Base-by-base conservation (phyloP, 179 eudicot genomes). In the Patellifolia procumbens region DNA sequence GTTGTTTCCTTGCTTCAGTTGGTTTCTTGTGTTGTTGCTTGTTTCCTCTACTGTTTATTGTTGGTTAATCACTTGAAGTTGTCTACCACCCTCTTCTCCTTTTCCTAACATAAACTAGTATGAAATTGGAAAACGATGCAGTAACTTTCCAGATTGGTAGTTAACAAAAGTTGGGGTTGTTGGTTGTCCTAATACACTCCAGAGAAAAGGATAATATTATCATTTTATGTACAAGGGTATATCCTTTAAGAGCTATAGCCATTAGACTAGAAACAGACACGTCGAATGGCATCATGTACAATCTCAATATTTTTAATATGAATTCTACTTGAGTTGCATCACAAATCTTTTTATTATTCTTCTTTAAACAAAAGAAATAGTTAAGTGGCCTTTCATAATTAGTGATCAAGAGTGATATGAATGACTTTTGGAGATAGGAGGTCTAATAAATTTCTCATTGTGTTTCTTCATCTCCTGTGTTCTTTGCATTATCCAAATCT, bases 371-470 rank as follows among this genome's bases (percentile, higher is more conserved):
- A 60, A 62, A 31, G 17, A 39, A 75, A 24, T 26, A 24, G 64
- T 76, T 34, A 29, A 68, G 45, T 58, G 74, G n/a, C 80, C 74
- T 69, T 69, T 67, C 35, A 32, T 29, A 68, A 64, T 68, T 10
- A 16, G 52, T 75, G 48, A 75, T 75, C 53, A 32, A 49, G 34
- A 20, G 32, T 32, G 48, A 9, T 31, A 32, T 20, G 10, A 48
- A 35, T 49, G 59, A 29, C 48, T 51, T 64, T 29, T 20, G 42
- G 5, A 58, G 28, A 63, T 63, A 3, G 43, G 28, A 46, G 37
- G 77, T n/a, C 39, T 16, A 4, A 1, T 31, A 43, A 19, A 39
- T 16, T 60, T 59, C 4, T 59, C n/a, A 24, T 66, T 24, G 20
- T 3, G 2, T 35, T 65, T 26, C 49, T 52, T 20, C 19, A 15